phyloP scores from a whole-genome alignment of 2,329 filamentous ascomycete genomes.

The Bipolaris zeicola region DNA sequence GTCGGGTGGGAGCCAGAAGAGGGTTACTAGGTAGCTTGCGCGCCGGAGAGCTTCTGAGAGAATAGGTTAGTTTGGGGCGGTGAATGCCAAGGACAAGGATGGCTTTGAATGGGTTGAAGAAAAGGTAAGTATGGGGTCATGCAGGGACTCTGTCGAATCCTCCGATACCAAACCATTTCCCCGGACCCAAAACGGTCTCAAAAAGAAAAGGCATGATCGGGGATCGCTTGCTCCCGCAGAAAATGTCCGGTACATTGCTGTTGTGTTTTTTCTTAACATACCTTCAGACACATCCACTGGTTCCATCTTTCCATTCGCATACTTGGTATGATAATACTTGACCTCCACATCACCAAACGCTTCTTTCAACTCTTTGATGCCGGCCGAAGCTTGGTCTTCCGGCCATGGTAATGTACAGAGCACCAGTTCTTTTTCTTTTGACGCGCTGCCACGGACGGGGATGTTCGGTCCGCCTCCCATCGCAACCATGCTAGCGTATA shows the following conservation, averaged over 20 bases:
- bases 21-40: conserved; percentile 56
- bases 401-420: conserved; percentile 53
- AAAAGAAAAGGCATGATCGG: neutral
- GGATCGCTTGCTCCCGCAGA: neutral
- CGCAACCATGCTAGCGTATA: conserved; percentile 28
- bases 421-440: conserved; percentile 41
- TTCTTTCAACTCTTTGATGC: conserved; percentile 32
- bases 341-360: conserved; percentile 42
- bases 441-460: conserved; percentile 31
- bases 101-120: neutral
- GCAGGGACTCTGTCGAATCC: neutral
- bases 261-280: conserved; percentile 23
- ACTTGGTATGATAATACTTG: conserved; percentile 33
- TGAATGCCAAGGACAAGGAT: neutral
- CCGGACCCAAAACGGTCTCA: neutral
- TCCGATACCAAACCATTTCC: neutral
- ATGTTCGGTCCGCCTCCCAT: conserved; percentile 55
- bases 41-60: conserved; percentile 48
- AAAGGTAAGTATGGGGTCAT: neutral
- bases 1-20: conserved; percentile 52
- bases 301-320: conserved; percentile 47
- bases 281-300: conserved; percentile 47
- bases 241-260: neutral
- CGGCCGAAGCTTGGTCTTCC: conserved; percentile 26
- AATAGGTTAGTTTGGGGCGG: neutral